These are phyloP conservation scores for Avena insularis DNA, from an alignment of 176 grass and related monocot species.

Conservation along the genomic window DNA sequence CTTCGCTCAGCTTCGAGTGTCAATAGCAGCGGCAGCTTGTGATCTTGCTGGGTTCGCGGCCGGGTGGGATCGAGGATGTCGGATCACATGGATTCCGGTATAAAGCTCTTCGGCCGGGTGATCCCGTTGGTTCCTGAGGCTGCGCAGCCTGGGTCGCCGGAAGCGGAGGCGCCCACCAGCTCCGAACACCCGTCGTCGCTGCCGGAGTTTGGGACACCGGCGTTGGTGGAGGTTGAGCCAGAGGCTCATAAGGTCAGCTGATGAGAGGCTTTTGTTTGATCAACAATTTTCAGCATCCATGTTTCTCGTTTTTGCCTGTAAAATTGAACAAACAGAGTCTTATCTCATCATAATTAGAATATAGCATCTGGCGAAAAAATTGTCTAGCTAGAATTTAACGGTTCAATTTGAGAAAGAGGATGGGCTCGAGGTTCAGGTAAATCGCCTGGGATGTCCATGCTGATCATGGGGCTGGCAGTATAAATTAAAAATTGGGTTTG, in stretches of 20 bases:
- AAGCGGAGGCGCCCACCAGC: conserved; percentile 34
- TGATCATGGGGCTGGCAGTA: neutral
- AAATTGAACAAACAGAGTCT: neutral
- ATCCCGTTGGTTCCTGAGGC: conserved; percentile 57
- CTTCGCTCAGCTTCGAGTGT: conserved; percentile 23
- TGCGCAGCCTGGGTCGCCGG: neutral
- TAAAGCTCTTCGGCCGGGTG: conserved; percentile 89
- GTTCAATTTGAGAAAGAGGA: neutral
- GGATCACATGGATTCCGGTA: conserved; percentile 72
- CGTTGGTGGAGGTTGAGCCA: neutral
- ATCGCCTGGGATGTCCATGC: neutral
- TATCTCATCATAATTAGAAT: neutral
- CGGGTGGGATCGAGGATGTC: conserved; percentile 54
- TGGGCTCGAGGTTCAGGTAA: neutral
- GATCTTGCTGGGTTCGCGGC: conserved; percentile 24
- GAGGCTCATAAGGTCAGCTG: conserved; percentile 53
- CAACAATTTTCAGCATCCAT: neutral
- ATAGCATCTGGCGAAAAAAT: neutral
- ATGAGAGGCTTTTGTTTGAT: neutral
- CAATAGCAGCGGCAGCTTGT: conserved; percentile 9
- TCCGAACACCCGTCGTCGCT: neutral
- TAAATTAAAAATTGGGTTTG: conserved; percentile 18
- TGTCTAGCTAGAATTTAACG: neutral
- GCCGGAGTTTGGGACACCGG: conserved; percentile 10
- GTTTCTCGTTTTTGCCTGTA: neutral